These are phyloP conservation scores for Chenopodium album DNA, from an alignment of 148 eudicot species.

Conservation along the genomic window DNA sequence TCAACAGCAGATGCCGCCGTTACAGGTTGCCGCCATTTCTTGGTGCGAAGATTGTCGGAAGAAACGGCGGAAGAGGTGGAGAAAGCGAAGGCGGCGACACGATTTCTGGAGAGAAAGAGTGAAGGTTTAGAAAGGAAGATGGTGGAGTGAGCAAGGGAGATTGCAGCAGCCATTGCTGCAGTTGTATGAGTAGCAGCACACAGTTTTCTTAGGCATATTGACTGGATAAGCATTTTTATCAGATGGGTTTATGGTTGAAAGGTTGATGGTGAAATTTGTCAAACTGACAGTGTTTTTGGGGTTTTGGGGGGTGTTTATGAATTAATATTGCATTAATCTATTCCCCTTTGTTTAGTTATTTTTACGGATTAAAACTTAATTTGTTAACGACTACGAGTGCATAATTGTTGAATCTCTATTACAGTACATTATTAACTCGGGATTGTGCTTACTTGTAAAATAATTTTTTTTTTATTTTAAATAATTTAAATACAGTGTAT, in stretches of 20 bases:
- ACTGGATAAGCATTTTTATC: constrained; percentile 33
- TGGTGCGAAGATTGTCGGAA: constrained; percentile 22
- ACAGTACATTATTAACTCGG: too few relatives aligned
- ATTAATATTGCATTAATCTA: too few relatives aligned
- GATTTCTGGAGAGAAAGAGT: constrained; percentile 24
- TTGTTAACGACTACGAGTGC: too few relatives aligned
- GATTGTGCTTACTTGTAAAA: too few relatives aligned
- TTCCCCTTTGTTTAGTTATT: too few relatives aligned
- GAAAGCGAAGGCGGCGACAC: constrained; percentile 26
- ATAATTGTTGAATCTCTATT: too few relatives aligned
- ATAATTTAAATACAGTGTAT: too few relatives aligned
- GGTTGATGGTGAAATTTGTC: not conserved
- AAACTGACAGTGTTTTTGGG: not conserved
- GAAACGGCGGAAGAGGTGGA: constrained; percentile 39
- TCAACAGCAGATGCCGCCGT: constrained; percentile 55
- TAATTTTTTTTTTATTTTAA: too few relatives aligned
- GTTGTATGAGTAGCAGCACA: constrained; percentile 10
- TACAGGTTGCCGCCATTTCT: constrained; percentile 43
- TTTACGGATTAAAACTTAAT: too few relatives aligned
- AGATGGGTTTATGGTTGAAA: not conserved
- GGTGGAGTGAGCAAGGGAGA: constrained; percentile 38
- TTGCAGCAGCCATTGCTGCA: constrained; percentile 34
- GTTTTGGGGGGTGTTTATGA: not conserved
- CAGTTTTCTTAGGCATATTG: constrained; percentile 13
- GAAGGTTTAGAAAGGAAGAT: constrained; percentile 47